phyloP scores from a whole-genome alignment of 2,329 filamentous ascomycete genomes.

The Apiospora kogelbergensis region DNA sequence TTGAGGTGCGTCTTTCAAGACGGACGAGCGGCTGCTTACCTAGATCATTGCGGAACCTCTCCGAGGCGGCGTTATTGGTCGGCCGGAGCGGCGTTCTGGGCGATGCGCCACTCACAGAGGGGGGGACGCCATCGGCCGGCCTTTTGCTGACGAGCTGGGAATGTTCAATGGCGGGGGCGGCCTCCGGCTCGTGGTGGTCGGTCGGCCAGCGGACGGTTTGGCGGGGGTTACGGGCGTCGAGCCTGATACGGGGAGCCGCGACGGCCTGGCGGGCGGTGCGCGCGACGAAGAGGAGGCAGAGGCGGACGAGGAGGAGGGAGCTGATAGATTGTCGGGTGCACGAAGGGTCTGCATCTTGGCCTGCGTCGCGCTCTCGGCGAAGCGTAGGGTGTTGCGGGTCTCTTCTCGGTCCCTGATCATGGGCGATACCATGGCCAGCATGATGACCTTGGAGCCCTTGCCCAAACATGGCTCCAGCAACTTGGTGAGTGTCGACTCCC shows the following conservation, averaged over 20 bases:
- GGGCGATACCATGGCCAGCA: constrained; percentile 98
- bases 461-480: constrained; percentile 92
- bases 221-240: background rate
- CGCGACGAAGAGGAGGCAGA: background rate
- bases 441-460: constrained; percentile 94
- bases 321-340: background rate
- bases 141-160: background rate
- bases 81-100: background rate
- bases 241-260: background rate
- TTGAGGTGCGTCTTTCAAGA: background rate
- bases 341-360: constrained; percentile 6
- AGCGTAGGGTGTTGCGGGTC: constrained; percentile 91
- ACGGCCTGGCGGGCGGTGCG: background rate
- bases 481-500: constrained; percentile 96
- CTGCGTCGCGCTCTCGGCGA: constrained; percentile 74
- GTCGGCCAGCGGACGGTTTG: background rate
- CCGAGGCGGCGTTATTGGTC: background rate
- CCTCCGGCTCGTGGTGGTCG: background rate
- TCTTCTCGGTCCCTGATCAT: constrained; percentile 88
- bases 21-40: background rate
- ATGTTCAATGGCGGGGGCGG: background rate
- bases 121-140: background rate
- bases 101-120: background rate
- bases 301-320: background rate
- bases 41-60: background rate